Evolutionary conservation across 306 rosid genomes (phyloP).

Genomic region (Argentina anserina): DNA sequence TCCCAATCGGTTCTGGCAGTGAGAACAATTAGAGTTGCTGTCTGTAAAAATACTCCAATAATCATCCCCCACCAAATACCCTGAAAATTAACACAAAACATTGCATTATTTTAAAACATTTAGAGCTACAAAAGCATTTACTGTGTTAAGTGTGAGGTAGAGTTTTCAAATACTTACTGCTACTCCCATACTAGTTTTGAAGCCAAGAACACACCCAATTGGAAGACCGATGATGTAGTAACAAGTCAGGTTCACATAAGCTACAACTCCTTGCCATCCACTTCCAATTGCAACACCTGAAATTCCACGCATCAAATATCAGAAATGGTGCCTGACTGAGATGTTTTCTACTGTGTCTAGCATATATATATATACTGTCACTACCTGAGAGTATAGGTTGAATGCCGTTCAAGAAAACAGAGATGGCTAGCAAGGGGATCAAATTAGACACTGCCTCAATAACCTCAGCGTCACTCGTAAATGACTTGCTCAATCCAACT

Average conservation of each 20-base stretch:
- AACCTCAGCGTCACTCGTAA: constrained; percentile 51
- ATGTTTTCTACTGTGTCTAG: background rate
- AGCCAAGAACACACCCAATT: constrained; percentile 66
- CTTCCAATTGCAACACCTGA: constrained; percentile 80
- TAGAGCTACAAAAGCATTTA: background rate
- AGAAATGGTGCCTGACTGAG: background rate
- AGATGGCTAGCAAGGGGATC: constrained; percentile 64
- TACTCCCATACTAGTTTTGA: constrained; percentile 55
- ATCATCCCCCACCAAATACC: constrained; percentile 84
- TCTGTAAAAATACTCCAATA: constrained; percentile 67
- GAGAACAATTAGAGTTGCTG: constrained; percentile 45
- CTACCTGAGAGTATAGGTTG: constrained; percentile 56
- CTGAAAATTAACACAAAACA: constrained; percentile 18
- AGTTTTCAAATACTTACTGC: constrained; percentile 38
- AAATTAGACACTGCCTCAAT: constrained; percentile 46
- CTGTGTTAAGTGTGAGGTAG: background rate
- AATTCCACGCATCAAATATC: background rate
- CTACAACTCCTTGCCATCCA: constrained; percentile 77
- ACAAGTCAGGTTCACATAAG: constrained; percentile 59
- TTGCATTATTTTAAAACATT: background rate
- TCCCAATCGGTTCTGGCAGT: constrained; percentile 66
- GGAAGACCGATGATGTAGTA: constrained; percentile 63
- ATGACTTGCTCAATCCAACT: constrained; percentile 53
- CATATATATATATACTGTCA: background rate
- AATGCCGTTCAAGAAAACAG: constrained; percentile 69